phyloP scores from a whole-genome alignment of 768 basidiomycete species.

The Cytidiella melzeri region DNA sequence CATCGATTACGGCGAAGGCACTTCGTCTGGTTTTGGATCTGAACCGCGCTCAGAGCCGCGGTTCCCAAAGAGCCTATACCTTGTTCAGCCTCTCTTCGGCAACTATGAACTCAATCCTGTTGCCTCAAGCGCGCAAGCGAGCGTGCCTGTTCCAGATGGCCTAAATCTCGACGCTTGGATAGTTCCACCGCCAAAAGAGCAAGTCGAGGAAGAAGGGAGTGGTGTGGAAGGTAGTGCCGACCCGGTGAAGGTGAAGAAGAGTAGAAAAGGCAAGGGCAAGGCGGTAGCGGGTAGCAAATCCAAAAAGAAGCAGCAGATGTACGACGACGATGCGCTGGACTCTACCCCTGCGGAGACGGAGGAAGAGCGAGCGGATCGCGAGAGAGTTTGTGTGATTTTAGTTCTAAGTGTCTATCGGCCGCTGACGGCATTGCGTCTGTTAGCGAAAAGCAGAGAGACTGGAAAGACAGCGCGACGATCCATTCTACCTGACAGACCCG shows the following conservation, averaged over 20 bases:
- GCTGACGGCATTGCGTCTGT: not conserved
- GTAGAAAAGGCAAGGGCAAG: slow-evolving; percentile 44
- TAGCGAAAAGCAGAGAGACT: slow-evolving; percentile 73
- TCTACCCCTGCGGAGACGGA: slow-evolving; percentile 43
- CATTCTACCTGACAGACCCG: slow-evolving; percentile 83
- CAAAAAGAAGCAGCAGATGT: slow-evolving; percentile 43
- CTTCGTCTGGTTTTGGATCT: slow-evolving; percentile 33
- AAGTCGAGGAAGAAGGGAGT: slow-evolving; percentile 24
- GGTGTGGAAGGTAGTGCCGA: slow-evolving; percentile 30
- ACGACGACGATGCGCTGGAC: slow-evolving; percentile 26
- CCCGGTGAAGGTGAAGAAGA: slow-evolving; percentile 33
- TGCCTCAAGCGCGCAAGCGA: slow-evolving; percentile 70
- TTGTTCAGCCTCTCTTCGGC: slow-evolving; percentile 75
- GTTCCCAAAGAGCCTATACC: slow-evolving; percentile 86
- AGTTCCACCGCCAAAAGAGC: slow-evolving; percentile 50
- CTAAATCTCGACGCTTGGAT: slow-evolving; percentile 86
- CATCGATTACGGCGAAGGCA: slow-evolving; percentile 32
- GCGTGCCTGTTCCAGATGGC: slow-evolving; percentile 76
- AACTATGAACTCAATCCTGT: slow-evolving; percentile 83
- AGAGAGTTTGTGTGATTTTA: slow-evolving; percentile 45
- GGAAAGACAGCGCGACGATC: slow-evolving; percentile 77
- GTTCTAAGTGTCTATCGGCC: not conserved
- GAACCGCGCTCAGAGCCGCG: slow-evolving; percentile 35
- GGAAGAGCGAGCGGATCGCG: slow-evolving; percentile 55
- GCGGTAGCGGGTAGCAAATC: slow-evolving; percentile 24